These are phyloP conservation scores for Blastobotrys persicus DNA, from an alignment of 1,139 yeast genomes.

Conservation along the genomic window DNA sequence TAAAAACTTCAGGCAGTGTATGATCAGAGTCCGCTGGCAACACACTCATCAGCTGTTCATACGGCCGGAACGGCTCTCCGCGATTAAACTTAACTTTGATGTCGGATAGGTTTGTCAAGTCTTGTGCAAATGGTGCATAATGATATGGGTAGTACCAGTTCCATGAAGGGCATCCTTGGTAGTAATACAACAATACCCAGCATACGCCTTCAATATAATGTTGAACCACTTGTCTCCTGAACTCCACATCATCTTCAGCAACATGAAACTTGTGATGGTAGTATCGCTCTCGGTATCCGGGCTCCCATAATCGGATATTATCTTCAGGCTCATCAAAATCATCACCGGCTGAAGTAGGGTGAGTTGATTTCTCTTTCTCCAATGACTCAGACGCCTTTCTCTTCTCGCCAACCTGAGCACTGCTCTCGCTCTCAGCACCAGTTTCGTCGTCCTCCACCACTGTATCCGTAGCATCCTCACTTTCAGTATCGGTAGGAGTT, in stretches of 20 bases:
- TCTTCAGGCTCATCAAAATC: slow-evolving; percentile 45
- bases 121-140: slow-evolving; percentile 96
- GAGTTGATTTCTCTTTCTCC: slow-evolving; percentile 10
- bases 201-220: slow-evolving; percentile 91
- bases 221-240: slow-evolving; percentile 60
- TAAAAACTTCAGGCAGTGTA: slow-evolving; percentile 77
- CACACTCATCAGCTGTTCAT: slow-evolving; percentile 96
- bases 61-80: slow-evolving; percentile 88
- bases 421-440: slow-evolving; percentile 18
- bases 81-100: slow-evolving; percentile 59
- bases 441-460: slow-evolving; percentile 10
- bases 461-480: slow-evolving; percentile 21
- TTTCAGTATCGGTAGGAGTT: slow-evolving; percentile 31
- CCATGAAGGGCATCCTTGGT: slow-evolving; percentile 99
- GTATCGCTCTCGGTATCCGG: slow-evolving; percentile 83
- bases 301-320: slow-evolving; percentile 72
- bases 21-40: slow-evolving; percentile 97
- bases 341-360: slow-evolving; percentile 7
- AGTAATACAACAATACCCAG: slow-evolving; percentile 91
- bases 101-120: slow-evolving; percentile 61
- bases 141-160: slow-evolving; percentile 97
- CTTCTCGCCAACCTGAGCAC: slow-evolving; percentile 17
- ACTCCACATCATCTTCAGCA: slow-evolving; percentile 55
- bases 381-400: slow-evolving; percentile 16
- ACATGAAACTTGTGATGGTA: slow-evolving; percentile 73